These are phyloP conservation scores for Elaeis guineensis DNA, from an alignment of 176 grass and related monocot species.

Conservation along the genomic window DNA sequence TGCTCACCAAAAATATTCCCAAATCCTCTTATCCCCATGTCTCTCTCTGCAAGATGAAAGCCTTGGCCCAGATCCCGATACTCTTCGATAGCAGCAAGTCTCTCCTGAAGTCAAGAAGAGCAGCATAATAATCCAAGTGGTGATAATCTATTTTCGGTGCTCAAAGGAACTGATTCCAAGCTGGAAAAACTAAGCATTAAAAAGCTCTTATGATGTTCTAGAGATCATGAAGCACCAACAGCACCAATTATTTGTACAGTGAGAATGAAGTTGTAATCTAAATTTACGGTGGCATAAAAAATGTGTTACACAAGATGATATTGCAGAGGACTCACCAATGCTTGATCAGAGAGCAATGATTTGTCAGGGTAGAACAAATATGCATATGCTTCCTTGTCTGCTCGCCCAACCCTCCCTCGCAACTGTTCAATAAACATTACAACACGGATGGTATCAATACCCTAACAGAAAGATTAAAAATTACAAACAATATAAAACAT, in stretches of 20 bases:
- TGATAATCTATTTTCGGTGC: too few species aligned
- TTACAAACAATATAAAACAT: neutral
- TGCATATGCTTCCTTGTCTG: conserved; percentile 71
- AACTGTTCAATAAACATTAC: conserved; percentile 38
- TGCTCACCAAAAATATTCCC: conserved; percentile 95
- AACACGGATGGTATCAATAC: conserved; percentile 2
- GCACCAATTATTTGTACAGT: too few species aligned
- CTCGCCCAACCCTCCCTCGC: conserved; percentile 88
- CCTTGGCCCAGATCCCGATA: conserved; percentile 81
- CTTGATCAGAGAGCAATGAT: conserved; percentile 66
- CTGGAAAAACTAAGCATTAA: too few species aligned
- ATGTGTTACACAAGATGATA: conserved; percentile 10
- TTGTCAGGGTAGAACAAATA: conserved; percentile 88
- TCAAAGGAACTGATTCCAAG: too few species aligned
- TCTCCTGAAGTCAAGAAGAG: conserved; percentile 51
- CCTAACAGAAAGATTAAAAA: neutral
- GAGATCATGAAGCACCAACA: too few species aligned
- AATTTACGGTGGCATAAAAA: conserved; percentile 5
- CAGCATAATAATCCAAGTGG: too few species aligned
- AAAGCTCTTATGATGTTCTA: too few species aligned
- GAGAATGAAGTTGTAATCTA: too few species aligned
- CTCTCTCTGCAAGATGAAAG: conserved; percentile 91
- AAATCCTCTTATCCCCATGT: conserved; percentile 93
- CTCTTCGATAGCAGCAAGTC: conserved; percentile 82
- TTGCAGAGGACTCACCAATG: conserved; percentile 41